phyloP scores from a whole-genome alignment of 768 basidiomycete species.

The Mrakia blollopis region DNA sequence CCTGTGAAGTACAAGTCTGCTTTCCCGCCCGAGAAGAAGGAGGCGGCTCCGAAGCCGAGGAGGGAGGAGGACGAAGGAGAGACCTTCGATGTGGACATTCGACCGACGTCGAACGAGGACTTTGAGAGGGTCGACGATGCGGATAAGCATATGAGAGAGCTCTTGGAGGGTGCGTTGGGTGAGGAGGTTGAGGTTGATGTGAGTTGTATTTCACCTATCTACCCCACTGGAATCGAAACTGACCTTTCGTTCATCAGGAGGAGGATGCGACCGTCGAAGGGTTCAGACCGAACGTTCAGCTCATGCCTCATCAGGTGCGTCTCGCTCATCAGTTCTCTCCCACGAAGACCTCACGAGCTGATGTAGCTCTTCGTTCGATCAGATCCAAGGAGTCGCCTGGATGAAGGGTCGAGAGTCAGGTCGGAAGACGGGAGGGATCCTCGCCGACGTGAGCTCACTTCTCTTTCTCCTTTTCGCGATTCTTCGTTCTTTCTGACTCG shows the following conservation, averaged over 20 bases:
- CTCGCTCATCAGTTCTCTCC: background rate
- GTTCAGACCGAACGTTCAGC: conserved; percentile 61
- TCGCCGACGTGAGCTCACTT: conserved; percentile 59
- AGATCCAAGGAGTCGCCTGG: conserved; percentile 66
- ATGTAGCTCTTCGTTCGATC: background rate
- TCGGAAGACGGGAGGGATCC: conserved; percentile 76
- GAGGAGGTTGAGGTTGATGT: conserved; percentile 51
- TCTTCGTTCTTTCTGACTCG: conserved; percentile 56
- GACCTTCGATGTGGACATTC: conserved; percentile 2
- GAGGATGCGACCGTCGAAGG: conserved; percentile 68
- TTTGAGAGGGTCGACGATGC: conserved; percentile 50
- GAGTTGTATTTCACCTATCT: background rate
- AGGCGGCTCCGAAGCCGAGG: background rate
- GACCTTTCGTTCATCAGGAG: conserved; percentile 44
- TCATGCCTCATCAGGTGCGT: conserved; percentile 81
- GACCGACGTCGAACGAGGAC: conserved; percentile 14
- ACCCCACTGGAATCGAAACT: background rate
- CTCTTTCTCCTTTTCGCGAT: conserved; percentile 21
- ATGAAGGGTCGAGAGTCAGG: conserved; percentile 76
- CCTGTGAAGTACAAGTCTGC: background rate
- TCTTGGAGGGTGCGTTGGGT: conserved; percentile 61
- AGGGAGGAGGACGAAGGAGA: conserved; percentile 21
- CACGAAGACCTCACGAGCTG: background rate
- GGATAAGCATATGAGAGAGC: conserved; percentile 69
- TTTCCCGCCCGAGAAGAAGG: conserved; percentile 10